Evolutionary conservation across 495 filamentous ascomycete species (phyloP).

Genomic region (Hyphodiscus hymeniophilus): DNA sequence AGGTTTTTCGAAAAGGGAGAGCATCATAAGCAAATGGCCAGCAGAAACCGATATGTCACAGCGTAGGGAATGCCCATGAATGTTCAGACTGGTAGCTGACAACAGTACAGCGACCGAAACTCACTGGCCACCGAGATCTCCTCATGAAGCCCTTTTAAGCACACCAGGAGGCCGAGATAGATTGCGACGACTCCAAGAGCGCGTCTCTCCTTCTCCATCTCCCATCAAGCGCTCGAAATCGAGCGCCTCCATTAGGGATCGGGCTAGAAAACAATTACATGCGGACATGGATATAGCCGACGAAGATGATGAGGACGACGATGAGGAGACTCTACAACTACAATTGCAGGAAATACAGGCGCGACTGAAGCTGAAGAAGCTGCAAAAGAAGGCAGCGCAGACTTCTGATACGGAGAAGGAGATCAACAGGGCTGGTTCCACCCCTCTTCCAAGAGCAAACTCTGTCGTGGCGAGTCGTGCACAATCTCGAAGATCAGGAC

Average conservation of each 20-base stretch:
- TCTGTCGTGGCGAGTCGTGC: constrained; percentile 19
- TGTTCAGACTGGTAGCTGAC: background rate
- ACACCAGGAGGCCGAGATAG: constrained; percentile 72
- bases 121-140: constrained; percentile 80
- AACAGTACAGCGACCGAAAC: constrained; percentile 27
- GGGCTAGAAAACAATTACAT: constrained; percentile 14
- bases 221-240: constrained; percentile 38
- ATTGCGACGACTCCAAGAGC: constrained; percentile 54
- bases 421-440: background rate
- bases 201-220: constrained; percentile 55
- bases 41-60: background rate
- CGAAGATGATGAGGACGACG: constrained; percentile 57
- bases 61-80: background rate
- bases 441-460: constrained; percentile 11
- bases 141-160: constrained; percentile 73
- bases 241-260: constrained; percentile 18
- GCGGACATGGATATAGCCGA: constrained; percentile 15
- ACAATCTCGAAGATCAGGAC: constrained; percentile 19
- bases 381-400: constrained; percentile 52
- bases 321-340: constrained; percentile 82
- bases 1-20: background rate
- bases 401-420: constrained; percentile 19
- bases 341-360: constrained; percentile 81
- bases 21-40: constrained; percentile 10
- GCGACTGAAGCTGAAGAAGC: constrained; percentile 77